Conservation (phyloP, 139 green algal species). For the Choricystis sp. region DNA sequence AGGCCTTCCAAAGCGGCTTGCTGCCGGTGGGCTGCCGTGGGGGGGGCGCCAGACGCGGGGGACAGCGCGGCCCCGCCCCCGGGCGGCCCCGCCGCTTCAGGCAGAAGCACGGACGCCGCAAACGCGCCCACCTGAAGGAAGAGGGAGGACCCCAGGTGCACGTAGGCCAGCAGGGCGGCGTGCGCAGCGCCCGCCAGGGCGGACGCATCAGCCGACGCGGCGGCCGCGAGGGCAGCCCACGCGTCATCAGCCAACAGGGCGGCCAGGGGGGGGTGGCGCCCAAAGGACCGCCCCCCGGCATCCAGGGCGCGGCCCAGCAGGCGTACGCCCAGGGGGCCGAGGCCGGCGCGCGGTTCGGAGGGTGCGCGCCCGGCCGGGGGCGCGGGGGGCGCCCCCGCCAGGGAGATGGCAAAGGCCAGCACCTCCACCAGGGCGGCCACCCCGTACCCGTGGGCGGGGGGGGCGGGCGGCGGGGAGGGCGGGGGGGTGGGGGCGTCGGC, state of each 20-base stretch:
- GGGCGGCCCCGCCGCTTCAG: constrained; percentile 55
- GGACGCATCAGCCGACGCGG: constrained; percentile 16
- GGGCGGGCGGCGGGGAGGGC: too few relatives aligned
- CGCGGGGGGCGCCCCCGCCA: neutral
- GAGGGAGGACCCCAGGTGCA: constrained; percentile 42
- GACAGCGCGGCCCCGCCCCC: neutral
- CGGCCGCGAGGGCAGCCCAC: constrained; percentile 27
- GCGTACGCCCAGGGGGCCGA: constrained; percentile 52
- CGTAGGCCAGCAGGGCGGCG: constrained; percentile 55
- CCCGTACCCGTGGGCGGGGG: neutral
- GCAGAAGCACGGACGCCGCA: constrained; percentile 55
- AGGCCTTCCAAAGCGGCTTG: constrained; percentile 81
- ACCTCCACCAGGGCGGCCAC: neutral
- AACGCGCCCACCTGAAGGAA: constrained; percentile 78
- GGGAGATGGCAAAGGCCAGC: neutral
- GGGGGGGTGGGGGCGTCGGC: neutral
- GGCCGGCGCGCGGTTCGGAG: neutral
- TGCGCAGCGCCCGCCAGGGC: constrained; percentile 34
- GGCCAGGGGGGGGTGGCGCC: constrained; percentile 25
- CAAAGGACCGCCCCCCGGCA: constrained; percentile 9
- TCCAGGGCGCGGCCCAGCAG: constrained; percentile 52
- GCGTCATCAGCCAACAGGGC: constrained; percentile 52
- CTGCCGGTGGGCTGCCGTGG: constrained; percentile 30
- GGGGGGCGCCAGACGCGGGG: neutral
- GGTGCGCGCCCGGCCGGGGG: too few relatives aligned